Percentiles rank a stretch among this genome's conserved stretches.
These are phyloP conservation scores for Meyerozyma sp. DNA, from an alignment of 1,139 yeast species.

Conservation along the genomic window DNA sequence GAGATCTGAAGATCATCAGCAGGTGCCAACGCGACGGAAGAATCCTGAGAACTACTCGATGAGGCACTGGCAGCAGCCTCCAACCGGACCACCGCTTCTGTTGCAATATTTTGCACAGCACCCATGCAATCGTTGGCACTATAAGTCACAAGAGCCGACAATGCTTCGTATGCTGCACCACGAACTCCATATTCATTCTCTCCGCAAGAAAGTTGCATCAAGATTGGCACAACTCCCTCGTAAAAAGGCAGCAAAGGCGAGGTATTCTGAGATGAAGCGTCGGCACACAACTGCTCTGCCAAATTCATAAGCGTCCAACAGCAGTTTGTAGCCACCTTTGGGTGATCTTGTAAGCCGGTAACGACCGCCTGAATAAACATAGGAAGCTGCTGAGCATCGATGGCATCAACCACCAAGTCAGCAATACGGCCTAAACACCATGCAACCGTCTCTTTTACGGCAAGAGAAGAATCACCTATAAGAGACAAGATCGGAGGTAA, in stretches of 20 bases:
- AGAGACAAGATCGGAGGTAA: conserved; percentile 68
- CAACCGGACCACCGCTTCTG: conserved; percentile 67
- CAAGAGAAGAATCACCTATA: conserved; percentile 69
- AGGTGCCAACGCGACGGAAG: conserved; percentile 67
- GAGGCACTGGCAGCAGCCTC: conserved; percentile 21
- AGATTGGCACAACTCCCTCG: conserved; percentile 59
- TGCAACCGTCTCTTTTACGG: conserved; percentile 94
- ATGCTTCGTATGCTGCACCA: conserved; percentile 93
- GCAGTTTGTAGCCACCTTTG: conserved; percentile 90
- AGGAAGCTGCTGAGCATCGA: conserved; percentile 65
- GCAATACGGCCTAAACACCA: conserved; percentile 98
- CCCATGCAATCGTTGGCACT: conserved; percentile 69
- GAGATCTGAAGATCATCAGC: conserved; percentile 88
- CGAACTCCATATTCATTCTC: conserved; percentile 89
- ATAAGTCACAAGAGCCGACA: conserved; percentile 74
- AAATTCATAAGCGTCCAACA: conserved; percentile 96
- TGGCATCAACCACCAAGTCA: conserved; percentile 76
- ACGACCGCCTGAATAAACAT: conserved; percentile 67
- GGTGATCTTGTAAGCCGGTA: conserved; percentile 79
- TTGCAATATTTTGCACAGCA: conserved; percentile 65
- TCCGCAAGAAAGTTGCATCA: conserved; percentile 59
- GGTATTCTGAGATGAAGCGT: conserved; percentile 48
- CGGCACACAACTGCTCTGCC: conserved; percentile 72
- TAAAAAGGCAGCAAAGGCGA: conserved; percentile 75
- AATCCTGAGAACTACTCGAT: conserved; percentile 50